Evolutionary conservation across 768 basidiomycete species (phyloP).

Genomic region (Kwoniella europaea): DNA sequence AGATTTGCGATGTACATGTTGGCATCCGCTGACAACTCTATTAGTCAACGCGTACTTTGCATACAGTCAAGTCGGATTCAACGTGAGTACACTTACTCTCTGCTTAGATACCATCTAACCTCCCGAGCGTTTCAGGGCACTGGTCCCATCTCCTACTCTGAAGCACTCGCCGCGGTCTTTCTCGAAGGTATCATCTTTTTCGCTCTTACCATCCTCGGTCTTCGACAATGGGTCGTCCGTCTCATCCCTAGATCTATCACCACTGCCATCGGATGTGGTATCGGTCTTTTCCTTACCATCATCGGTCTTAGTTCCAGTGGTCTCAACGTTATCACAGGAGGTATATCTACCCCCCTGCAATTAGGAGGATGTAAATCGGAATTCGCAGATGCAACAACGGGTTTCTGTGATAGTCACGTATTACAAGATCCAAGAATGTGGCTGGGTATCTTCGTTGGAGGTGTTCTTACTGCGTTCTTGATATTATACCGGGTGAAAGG

Average conservation of each 20-base stretch:
- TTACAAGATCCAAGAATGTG: conserved; percentile 79
- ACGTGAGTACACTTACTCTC: conserved; percentile 52
- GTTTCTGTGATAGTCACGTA: conserved; percentile 66
- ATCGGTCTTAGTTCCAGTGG: conserved; percentile 74
- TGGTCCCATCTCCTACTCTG: conserved; percentile 71
- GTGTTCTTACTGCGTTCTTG: conserved; percentile 75
- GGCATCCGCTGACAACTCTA: neutral
- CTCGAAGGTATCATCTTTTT: conserved; percentile 88
- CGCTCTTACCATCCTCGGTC: conserved; percentile 74
- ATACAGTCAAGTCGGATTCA: conserved; percentile 84
- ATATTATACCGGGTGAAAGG: conserved; percentile 86
- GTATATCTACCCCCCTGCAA: conserved; percentile 71
- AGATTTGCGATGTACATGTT: no score
- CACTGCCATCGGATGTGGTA: conserved; percentile 81
- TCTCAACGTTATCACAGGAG: conserved; percentile 75
- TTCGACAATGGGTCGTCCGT: conserved; percentile 87
- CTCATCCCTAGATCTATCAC: conserved; percentile 87
- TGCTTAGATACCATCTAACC: conserved; percentile 71
- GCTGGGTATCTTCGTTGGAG: conserved; percentile 85
- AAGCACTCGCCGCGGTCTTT: conserved; percentile 84
- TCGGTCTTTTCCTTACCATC: conserved; percentile 86
- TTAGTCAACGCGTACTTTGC: conserved; percentile 67
- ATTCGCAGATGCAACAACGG: conserved; percentile 47
- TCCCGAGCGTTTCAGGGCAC: conserved; percentile 77
- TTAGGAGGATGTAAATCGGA: conserved; percentile 74